phyloP scores from a whole-genome alignment of 106 monocot genomes.

The Platanthera guangdongensis region DNA sequence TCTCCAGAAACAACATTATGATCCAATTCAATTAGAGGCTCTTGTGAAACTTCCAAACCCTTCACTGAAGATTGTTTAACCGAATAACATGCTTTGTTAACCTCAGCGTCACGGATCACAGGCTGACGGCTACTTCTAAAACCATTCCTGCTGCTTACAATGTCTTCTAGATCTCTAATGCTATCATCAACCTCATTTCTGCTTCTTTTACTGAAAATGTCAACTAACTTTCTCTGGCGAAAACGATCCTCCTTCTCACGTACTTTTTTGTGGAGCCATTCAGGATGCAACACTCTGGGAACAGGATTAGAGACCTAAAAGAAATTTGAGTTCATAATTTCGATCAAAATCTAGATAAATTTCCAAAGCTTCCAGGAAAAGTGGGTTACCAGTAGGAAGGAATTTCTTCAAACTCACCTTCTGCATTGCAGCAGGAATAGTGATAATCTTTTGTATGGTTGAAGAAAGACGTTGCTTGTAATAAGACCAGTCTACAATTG shows the following conservation, averaged over 20 bases:
- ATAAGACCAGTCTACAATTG: slow-evolving; percentile 96
- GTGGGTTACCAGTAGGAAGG: not conserved
- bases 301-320: slow-evolving; percentile 93
- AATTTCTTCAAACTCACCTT: slow-evolving; percentile 36
- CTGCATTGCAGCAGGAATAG: slow-evolving; percentile 99
- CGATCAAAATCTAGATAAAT: not conserved
- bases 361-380: not conserved
- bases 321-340: not conserved
- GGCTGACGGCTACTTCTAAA: slow-evolving; percentile 22
- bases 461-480: slow-evolving; percentile 90
- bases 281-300: slow-evolving; percentile 88
- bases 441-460: slow-evolving; percentile 95
- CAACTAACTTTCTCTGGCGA: slow-evolving; percentile 77
- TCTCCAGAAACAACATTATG: slow-evolving; percentile 26
- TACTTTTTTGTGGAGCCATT: slow-evolving; percentile 94
- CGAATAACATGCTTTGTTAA: slow-evolving; percentile 38
- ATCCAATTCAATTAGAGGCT: slow-evolving; percentile 17
- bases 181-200: slow-evolving; percentile 15
- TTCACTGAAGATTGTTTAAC: slow-evolving; percentile 15
- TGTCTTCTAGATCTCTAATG: slow-evolving; percentile 66
- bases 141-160: slow-evolving; percentile 12
- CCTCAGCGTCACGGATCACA: slow-evolving; percentile 23
- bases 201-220: slow-evolving; percentile 47
- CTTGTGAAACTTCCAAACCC: slow-evolving; percentile 5
- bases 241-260: slow-evolving; percentile 81